Conservation (phyloP, 2,329 filamentous ascomycete genomes). For the Colletotrichum salicis region DNA sequence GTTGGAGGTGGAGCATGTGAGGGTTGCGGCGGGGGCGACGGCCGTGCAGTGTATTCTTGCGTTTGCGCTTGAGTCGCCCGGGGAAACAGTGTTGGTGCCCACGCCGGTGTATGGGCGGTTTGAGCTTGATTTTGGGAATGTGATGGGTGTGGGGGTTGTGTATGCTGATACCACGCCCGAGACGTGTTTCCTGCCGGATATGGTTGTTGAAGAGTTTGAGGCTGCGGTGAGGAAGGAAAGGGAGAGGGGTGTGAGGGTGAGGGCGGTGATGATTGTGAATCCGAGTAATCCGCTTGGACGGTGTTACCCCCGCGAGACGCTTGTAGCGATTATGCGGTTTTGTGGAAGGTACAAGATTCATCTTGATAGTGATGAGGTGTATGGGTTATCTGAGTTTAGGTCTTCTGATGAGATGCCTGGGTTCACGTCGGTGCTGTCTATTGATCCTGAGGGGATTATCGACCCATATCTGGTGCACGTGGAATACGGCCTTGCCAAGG, state of each 20-base stretch:
- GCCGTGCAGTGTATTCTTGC: constrained; percentile 53
- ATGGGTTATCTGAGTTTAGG: constrained; percentile 62
- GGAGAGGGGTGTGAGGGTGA: constrained; percentile 50
- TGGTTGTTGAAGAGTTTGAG: constrained; percentile 59
- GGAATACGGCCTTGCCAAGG: constrained; percentile 57
- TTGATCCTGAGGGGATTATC: constrained; percentile 55
- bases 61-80: constrained; percentile 50
- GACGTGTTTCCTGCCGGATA: constrained; percentile 55
- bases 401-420: constrained; percentile 36
- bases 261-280: constrained; percentile 62
- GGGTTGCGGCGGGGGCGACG: constrained; percentile 49
- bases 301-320: constrained; percentile 56
- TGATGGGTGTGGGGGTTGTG: constrained; percentile 51
- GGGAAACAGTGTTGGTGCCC: constrained; percentile 52
- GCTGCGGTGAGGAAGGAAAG: constrained; percentile 49
- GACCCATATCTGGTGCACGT: constrained; percentile 61
- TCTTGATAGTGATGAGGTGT: constrained; percentile 68
- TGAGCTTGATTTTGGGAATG: constrained; percentile 57
- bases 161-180: constrained; percentile 56
- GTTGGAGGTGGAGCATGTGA: constrained; percentile 45
- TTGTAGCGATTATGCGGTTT: constrained; percentile 58
- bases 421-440: constrained; percentile 62
- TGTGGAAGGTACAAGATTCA: constrained; percentile 62
- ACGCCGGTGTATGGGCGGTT: constrained; percentile 60
- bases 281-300: constrained; percentile 63